phyloP scores from a whole-genome alignment of 2,329 filamentous ascomycete species.

The Fusarium penzigii region DNA sequence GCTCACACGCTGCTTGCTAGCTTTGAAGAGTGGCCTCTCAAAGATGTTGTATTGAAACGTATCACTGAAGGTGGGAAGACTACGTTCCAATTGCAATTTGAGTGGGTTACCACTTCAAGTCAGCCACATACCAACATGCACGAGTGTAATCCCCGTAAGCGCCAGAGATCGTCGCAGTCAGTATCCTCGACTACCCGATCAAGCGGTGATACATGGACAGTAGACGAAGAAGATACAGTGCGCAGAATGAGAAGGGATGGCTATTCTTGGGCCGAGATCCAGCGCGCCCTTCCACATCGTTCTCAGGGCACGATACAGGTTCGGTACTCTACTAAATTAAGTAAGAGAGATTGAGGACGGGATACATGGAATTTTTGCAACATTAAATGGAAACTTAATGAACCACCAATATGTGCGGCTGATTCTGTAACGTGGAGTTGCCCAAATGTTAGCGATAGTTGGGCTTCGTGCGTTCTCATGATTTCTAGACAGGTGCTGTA shows the following conservation, averaged over 20 bases:
- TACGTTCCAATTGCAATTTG: conserved; percentile 13
- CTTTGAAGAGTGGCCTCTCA: conserved; percentile 11
- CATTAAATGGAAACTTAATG: too few relatives aligned
- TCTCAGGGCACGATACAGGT: conserved; percentile 1
- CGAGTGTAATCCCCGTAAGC: neutral
- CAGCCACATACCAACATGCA: conserved; percentile 1
- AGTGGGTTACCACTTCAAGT: conserved; percentile 2
- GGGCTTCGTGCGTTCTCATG: too few relatives aligned
- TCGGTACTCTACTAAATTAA: conserved; percentile 2
- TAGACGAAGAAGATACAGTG: neutral
- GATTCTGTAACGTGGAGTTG: too few relatives aligned
- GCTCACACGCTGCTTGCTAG: neutral
- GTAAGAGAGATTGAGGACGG: too few relatives aligned
- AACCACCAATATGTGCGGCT: too few relatives aligned
- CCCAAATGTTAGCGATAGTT: too few relatives aligned
- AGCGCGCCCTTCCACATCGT: conserved; percentile 1
- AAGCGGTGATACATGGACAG: neutral
- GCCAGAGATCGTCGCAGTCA: neutral
- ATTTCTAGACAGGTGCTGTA: too few relatives aligned
- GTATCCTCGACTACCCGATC: neutral
- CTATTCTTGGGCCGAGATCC: conserved; percentile 3
- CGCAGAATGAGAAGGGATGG: neutral
- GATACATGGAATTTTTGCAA: too few relatives aligned
- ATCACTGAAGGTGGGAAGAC: conserved; percentile 8
- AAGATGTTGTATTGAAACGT: conserved; percentile 9